Evolutionary conservation across 2,329 filamentous ascomycete species (phyloP).

Genomic region (Blumeria graminis): DNA sequence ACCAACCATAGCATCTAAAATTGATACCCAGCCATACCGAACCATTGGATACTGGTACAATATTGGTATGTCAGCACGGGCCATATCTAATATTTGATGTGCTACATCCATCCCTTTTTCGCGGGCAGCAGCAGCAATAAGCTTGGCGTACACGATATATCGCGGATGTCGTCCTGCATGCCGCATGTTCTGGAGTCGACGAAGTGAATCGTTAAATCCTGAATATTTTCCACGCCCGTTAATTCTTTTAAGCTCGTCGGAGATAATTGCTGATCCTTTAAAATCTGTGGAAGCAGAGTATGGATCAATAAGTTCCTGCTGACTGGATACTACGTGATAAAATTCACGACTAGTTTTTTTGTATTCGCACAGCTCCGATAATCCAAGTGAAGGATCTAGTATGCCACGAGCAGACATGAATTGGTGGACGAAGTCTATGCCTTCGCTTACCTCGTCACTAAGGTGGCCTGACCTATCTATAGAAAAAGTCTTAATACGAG

Average conservation of each 20-base stretch:
- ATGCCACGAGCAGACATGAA: conserved; percentile 34
- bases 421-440: conserved; percentile 39
- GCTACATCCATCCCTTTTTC: conserved; percentile 61
- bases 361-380: conserved; percentile 7
- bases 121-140: conserved; percentile 75
- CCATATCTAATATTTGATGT: conserved; percentile 72
- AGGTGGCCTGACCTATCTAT: conserved; percentile 28
- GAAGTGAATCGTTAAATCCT: conserved; percentile 56
- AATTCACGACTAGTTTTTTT: too few relatives aligned
- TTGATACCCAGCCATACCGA: conserved; percentile 86
- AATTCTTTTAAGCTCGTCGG: conserved; percentile 65
- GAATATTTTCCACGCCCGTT: conserved; percentile 37
- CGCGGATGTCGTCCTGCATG: conserved; percentile 74
- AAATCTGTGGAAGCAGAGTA: conserved; percentile 80
- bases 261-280: conserved; percentile 76
- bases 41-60: conserved; percentile 67
- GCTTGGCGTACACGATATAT: conserved; percentile 90
- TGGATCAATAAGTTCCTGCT: conserved; percentile 70
- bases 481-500: conserved; percentile 45
- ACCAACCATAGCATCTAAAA: conserved; percentile 88
- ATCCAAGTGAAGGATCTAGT: conserved; percentile 26
- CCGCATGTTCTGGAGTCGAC: conserved; percentile 77
- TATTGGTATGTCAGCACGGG: conserved; percentile 67
- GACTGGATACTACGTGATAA: conserved; percentile 4
- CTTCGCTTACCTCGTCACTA: conserved; percentile 68